phyloP scores from a whole-genome alignment of 208 protist species.

The Polymyxa betae region DNA sequence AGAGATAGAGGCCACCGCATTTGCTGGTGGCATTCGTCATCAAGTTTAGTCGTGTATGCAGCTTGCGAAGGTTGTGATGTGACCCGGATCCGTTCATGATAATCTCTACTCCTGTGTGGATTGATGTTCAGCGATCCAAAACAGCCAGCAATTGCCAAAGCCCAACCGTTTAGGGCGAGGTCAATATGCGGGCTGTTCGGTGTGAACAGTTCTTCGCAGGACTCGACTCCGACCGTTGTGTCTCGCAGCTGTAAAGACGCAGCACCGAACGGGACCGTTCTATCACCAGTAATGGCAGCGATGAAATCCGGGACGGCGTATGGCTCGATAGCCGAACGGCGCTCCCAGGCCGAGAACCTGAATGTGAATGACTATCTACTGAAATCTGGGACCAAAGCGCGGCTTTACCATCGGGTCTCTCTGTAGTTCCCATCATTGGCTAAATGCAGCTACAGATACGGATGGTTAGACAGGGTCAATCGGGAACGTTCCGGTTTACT shows the following conservation, averaged over 20 bases:
- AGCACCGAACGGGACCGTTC: conserved; percentile 43
- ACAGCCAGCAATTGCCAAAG: neutral
- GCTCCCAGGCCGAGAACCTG: neutral
- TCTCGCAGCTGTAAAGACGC: conserved; percentile 20
- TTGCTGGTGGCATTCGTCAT: conserved; percentile 74
- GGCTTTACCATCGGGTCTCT: conserved; percentile 78
- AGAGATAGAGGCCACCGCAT: conserved; percentile 78
- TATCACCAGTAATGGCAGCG: conserved; percentile 22
- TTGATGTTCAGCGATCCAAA: neutral
- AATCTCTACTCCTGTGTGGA: conserved; percentile 71
- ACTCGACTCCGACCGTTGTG: conserved; percentile 45
- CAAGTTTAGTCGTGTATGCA: conserved; percentile 76
- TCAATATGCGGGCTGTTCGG: conserved; percentile 70
- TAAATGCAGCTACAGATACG: conserved; percentile 61
- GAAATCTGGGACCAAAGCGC: conserved; percentile 65
- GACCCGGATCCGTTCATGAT: conserved; percentile 74
- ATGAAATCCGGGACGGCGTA: conserved; percentile 35
- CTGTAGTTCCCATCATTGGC: conserved; percentile 83
- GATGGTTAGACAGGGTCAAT: neutral
- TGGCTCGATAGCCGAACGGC: neutral
- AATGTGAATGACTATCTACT: conserved; percentile 2
- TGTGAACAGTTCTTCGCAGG: conserved; percentile 83
- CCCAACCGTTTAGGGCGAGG: conserved; percentile 15
- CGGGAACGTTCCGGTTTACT: neutral
- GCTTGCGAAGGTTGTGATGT: conserved; percentile 80